Evolutionary conservation across 2,329 filamentous ascomycete genomes (phyloP), one percentile per base, ranked within the genome.

Genomic region (Aspergillus luchuensis): DNA sequence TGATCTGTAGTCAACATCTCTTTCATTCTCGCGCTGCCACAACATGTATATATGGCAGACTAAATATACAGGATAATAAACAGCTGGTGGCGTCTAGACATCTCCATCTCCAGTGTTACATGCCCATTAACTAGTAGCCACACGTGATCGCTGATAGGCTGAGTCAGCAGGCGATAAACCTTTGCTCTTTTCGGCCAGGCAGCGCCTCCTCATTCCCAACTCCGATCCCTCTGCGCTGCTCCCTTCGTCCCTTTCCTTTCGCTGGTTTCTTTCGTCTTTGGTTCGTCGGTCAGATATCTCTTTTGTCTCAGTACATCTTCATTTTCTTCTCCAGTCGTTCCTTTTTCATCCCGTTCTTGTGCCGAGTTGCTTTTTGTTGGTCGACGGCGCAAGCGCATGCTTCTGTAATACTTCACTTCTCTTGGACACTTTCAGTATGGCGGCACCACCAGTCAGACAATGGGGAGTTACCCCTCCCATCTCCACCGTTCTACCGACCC

Each of bases 401-500:
- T 58, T 59, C 48, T 56, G 43, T 57, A 57, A 39, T 53, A 56
- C 36, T 17, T 23, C 48, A 41, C 49, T 43, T 17, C 38, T 56
- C 45, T 56, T 56, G 49, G 50, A 49, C 48, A 60, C 57, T 62
- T 60, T 59, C 54, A 64, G 57, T 55, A 78, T 78, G 78, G 73
- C 77, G 56, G 66, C 74, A 51, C 69, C 72, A 23, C 67, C 73
- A 49, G 62, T 69, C 53, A 78, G 79, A 63, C 80, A 84, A 71
- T 88, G 84, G 82, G 94, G 94, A 71, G 86, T 96, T 50, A 97
- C 92, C 61, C 89, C 89, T 68, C 90, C 95, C 50, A 91, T 99
- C 39, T 96, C 92, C 19, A 84, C 84, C 11, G 82, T 84, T 21
- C 82, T 92, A 23, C 95, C 95, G 4, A 95, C 90, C 1, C 85